These are phyloP conservation scores for Aurinia saxatilis DNA, from an alignment of 345 rosid genomes.

Conservation along the genomic window DNA sequence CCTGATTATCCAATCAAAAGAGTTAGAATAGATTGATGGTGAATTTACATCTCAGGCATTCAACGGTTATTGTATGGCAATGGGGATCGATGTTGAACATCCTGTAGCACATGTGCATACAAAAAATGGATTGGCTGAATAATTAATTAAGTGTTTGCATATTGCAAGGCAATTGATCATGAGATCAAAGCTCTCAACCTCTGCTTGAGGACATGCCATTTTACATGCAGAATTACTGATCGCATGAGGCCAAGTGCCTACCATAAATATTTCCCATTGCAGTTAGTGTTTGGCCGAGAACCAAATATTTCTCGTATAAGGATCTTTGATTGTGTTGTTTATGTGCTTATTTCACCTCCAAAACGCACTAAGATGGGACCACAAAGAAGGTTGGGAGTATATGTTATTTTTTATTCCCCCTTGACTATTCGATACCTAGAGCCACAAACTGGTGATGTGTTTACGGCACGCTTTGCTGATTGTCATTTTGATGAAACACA, in stretches of 20 bases:
- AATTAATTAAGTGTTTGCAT: background rate
- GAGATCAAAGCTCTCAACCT: background rate
- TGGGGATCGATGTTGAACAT: background rate
- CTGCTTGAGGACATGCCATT: background rate
- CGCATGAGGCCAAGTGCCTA: background rate
- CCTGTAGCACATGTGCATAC: background rate
- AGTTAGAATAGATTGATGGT: background rate
- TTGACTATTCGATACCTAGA: too few species aligned
- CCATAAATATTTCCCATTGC: too few species aligned
- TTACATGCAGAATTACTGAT: background rate
- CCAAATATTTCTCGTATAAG: background rate
- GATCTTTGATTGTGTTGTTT: background rate
- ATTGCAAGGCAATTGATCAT: background rate
- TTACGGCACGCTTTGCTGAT: too few species aligned
- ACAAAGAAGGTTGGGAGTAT: too few species aligned
- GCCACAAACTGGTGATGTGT: too few species aligned
- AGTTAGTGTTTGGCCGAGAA: too few species aligned
- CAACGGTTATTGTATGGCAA: background rate
- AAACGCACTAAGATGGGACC: background rate
- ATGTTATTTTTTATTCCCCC: too few species aligned
- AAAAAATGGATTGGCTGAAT: background rate
- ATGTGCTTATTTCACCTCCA: background rate
- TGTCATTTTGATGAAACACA: too few species aligned
- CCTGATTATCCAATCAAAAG: background rate
- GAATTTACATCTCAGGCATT: background rate